phyloP scores from a whole-genome alignment of 2,329 filamentous ascomycete genomes.

The Epichloe gansuensis region DNA sequence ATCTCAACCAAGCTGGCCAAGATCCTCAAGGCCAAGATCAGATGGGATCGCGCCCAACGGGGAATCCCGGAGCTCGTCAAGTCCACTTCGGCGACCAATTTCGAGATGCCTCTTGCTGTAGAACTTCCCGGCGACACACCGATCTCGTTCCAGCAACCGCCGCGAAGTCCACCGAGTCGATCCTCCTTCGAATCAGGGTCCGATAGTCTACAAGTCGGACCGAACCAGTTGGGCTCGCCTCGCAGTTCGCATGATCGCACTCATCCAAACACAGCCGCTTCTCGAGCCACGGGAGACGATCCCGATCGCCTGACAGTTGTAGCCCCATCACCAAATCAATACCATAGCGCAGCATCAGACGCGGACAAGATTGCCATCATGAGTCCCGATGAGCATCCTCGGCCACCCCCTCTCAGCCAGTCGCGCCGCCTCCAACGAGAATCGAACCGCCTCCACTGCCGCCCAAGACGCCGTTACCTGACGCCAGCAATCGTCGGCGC shows the following conservation, averaged over 20 bases:
- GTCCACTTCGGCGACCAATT: slow-evolving; percentile 27
- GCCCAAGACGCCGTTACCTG: slow-evolving; percentile 63
- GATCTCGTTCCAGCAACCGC: slow-evolving; percentile 22
- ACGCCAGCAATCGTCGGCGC: slow-evolving; percentile 21
- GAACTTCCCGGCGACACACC: slow-evolving; percentile 48
- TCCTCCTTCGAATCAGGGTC: slow-evolving; percentile 46
- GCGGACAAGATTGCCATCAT: slow-evolving; percentile 58
- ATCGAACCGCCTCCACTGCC: slow-evolving; percentile 59
- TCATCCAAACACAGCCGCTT: slow-evolving; percentile 20
- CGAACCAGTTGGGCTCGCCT: slow-evolving; percentile 31
- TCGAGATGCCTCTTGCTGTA: slow-evolving; percentile 36
- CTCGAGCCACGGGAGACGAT: slow-evolving; percentile 25
- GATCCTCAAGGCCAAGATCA: slow-evolving; percentile 63
- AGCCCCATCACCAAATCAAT: slow-evolving; percentile 48
- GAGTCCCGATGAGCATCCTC: slow-evolving; percentile 45
- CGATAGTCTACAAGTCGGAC: slow-evolving; percentile 33
- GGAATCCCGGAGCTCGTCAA: slow-evolving; percentile 33
- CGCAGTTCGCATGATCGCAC: slow-evolving; percentile 38
- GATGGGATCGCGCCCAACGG: slow-evolving; percentile 42
- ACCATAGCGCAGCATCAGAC: slow-evolving; percentile 41
- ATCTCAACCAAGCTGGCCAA: slow-evolving; percentile 73
- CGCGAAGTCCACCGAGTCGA: slow-evolving; percentile 28
- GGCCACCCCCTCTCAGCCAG: slow-evolving; percentile 22
- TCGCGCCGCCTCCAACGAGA: slow-evolving; percentile 19
- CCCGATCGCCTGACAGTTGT: slow-evolving; percentile 42